Percentiles rank a stretch among this genome's conserved stretches.
Conservation (phyloP, 2,329 filamentous ascomycete genomes). For the Trichophyton schoenleinii region DNA sequence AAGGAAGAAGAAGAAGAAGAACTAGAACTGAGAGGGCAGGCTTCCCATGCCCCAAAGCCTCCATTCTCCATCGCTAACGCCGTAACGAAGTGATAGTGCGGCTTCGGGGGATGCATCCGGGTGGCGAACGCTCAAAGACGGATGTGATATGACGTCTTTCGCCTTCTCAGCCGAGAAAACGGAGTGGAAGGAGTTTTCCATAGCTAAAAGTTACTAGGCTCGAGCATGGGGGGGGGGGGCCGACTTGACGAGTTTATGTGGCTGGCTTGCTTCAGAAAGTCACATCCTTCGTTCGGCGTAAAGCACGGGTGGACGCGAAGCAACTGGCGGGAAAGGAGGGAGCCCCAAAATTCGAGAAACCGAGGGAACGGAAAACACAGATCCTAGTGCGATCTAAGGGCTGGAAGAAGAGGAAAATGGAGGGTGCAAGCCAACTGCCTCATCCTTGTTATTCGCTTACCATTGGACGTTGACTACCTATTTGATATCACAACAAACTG, state of each 20-base stretch:
- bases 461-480: not conserved
- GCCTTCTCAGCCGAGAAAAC: not conserved
- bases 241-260: not conserved
- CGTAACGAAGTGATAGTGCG: not conserved
- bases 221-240: not conserved
- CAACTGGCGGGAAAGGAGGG: not conserved
- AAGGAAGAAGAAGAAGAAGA: too few species aligned
- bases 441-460: not conserved
- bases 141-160: not conserved
- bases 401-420: not conserved
- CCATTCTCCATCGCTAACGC: not conserved
- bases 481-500: not conserved
- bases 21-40: not conserved
- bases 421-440: not conserved
- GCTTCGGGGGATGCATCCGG: not conserved
- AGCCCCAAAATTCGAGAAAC: not conserved
- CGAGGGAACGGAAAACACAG: not conserved
- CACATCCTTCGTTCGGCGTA: not conserved
- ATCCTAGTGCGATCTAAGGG: constrained; percentile 1
- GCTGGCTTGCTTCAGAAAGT: not conserved
- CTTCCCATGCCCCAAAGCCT: not conserved
- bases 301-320: not conserved
- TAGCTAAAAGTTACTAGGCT: not conserved
- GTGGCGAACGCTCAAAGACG: constrained; percentile 2
- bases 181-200: not conserved